Base-by-base conservation (phyloP, 164 flowering plant genomes). In the Liriodendron chinense region DNA sequence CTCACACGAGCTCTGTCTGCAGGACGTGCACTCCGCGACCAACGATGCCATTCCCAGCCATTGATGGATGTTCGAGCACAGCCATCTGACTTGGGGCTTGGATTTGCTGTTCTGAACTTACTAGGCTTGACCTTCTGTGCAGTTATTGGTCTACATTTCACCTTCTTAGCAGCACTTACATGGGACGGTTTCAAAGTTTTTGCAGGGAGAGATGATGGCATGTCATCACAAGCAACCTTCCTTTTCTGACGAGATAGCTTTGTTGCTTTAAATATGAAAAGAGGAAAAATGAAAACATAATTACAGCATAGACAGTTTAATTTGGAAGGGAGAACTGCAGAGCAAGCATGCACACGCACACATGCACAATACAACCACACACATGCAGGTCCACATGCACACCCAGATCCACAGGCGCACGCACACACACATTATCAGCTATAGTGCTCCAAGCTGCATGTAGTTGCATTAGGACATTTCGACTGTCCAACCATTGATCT, bases 31-130 rank as follows among this genome's bases (percentile, higher is more conserved):
- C 80, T 85, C 14, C 68, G 62, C 47, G 98, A 92, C 99, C 99
- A 96, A 50, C 69, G 86, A 83, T 77, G 99, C 99, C 99, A 96
- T 75, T 94, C 90, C 99, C 97, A 94, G 53, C 99, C 99, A 85
- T 86, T 84, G 53, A 96, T 88, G 63, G 98, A 94, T 74, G 86
- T 75, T 59, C 99, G 85, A 50, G 99, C 98, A 88, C 99, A 96
- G n/a, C 97, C 98, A 86, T 82, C 83, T 57, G 99, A 94, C 69
- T 64, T 84, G 5, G 94, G 96, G 70, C 88, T 89, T 24, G 79
- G 71, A 70, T 72, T 81, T 49, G 48, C 74, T 56, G 23, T 70
- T 74, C 78, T 84, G 63, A 78, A 78, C 79, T 85, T 88, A 50
- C 76, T 68, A 28, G 77, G 70, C 67, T 87, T 84, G 18, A 66